phyloP scores from a whole-genome alignment of 495 filamentous ascomycete genomes.

The Astrocystis sublimbata region DNA sequence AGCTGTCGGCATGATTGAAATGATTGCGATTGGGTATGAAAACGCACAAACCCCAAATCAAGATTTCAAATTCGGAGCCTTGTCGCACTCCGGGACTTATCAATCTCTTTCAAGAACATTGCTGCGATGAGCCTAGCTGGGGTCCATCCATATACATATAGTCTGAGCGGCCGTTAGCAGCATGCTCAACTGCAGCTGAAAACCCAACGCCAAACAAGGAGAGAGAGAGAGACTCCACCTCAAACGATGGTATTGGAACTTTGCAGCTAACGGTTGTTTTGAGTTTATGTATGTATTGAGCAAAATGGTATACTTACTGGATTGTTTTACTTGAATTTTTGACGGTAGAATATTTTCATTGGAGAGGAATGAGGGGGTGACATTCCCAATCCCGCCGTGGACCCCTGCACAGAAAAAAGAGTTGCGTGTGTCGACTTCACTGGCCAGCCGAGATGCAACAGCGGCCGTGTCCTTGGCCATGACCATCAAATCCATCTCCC shows the following conservation, averaged over 20 bases:
- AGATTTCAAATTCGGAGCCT: not conserved
- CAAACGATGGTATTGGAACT: too few species aligned
- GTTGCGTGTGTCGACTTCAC: constrained; percentile 1
- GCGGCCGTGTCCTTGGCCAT: not conserved
- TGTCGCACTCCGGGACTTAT: not conserved
- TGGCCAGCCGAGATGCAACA: constrained; percentile 2
- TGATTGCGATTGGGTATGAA: not conserved
- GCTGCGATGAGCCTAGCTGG: too few species aligned
- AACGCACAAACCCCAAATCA: not conserved
- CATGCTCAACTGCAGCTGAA: too few species aligned
- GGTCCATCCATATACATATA: not conserved
- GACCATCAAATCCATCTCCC: not conserved
- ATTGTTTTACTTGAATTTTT: too few species aligned
- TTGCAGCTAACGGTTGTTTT: too few species aligned
- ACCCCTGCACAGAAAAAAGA: constrained; percentile 3
- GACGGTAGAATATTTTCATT: not conserved
- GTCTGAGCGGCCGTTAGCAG: not conserved
- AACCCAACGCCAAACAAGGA: too few species aligned
- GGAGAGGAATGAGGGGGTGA: not conserved
- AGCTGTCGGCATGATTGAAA: not conserved
- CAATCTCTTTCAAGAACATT: not conserved
- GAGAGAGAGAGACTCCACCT: too few species aligned
- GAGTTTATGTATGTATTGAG: too few species aligned
- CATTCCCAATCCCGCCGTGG: not conserved
- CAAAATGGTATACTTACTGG: too few species aligned